Conservation (phyloP, 305 asterid genomes). For the Coffea humblotiana region DNA sequence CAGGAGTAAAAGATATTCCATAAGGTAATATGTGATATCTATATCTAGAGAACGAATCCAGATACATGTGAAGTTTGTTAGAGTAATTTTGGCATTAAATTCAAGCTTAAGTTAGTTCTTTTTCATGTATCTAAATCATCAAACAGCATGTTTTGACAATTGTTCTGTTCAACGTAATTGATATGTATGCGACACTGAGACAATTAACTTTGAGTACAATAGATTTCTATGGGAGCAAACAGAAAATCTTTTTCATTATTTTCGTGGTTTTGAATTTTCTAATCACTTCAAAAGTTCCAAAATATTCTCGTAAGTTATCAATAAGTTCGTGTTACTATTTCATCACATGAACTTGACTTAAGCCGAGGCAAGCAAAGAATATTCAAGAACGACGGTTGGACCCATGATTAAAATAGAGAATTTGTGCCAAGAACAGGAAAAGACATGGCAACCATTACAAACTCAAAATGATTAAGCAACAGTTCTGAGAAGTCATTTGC, state of each 20-base stretch:
- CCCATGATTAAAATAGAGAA: background rate
- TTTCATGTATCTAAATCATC: too few relatives aligned
- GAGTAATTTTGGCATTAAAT: too few relatives aligned
- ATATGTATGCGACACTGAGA: too few relatives aligned
- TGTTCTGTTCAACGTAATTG: too few relatives aligned
- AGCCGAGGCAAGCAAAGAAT: background rate
- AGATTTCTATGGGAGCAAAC: background rate
- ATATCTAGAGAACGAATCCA: too few relatives aligned
- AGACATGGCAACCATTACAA: background rate
- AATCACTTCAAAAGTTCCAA: background rate
- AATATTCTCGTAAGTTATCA: background rate
- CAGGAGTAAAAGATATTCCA: too few relatives aligned
- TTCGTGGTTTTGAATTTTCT: background rate
- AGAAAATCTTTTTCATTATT: background rate
- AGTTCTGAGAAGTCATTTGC: background rate
- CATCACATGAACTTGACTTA: background rate
- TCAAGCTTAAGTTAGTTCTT: too few relatives aligned
- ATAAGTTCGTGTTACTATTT: background rate
- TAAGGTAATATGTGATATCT: too few relatives aligned
- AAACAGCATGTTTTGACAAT: too few relatives aligned
- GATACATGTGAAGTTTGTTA: too few relatives aligned
- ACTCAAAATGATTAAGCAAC: background rate
- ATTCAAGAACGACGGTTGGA: background rate
- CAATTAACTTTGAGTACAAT: background rate
- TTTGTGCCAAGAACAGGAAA: background rate